Evolutionary conservation across 352 stramenopile species (phyloP), one percentile per base, ranked within the genome.

Genomic region (Thraustochytrium sp.): DNA sequence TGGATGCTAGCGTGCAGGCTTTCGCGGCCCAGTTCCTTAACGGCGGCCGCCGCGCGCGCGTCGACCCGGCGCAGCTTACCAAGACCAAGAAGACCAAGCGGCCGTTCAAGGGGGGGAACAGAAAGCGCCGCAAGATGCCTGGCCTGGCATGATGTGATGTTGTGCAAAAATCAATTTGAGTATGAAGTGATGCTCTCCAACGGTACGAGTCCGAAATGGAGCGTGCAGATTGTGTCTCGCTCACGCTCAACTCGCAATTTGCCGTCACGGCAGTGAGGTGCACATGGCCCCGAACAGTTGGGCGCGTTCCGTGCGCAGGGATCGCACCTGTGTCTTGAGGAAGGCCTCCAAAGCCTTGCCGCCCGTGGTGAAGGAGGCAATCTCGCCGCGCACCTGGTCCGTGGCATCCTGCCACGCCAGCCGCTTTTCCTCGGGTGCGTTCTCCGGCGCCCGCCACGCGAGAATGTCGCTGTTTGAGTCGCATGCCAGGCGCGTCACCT

Each of bases 11-110:
- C 31, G 31, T 80, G 18, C 68, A 72, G 53, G n/a, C n/a, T 16
- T 80, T 80, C 26, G 68, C 68, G 18, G 48, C 68, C 13, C 26
- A 80, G 5, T 80, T 80, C 34, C 40, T 80, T 8, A 46, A 65
- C 18, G 68, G 68, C 18, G 40, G 40, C n/a, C 46, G 68, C 18
- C 63, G 68, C 21, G 48, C 76, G 29, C 68, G 68, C 48, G 68
- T 63, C 2, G n/a, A n/a, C 46, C 23, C 46, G 23, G 49, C 42
- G 8, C 26, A 23, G 0, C 65, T 77, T n/a, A 16, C 8, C 8
- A 77, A 62, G 49, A 23, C 65, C 9, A 21, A 40, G 18, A 29
- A 77, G 37, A n/a, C n/a, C n/a, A n/a, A n/a, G n/a, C n/a, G n/a
- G n/a, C n/a, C n/a, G n/a, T n/a, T n/a, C 13, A 75, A n/a, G 21